Evolutionary conservation across 148 eudicot species (phyloP).

Genomic region (Chenopodium album): DNA sequence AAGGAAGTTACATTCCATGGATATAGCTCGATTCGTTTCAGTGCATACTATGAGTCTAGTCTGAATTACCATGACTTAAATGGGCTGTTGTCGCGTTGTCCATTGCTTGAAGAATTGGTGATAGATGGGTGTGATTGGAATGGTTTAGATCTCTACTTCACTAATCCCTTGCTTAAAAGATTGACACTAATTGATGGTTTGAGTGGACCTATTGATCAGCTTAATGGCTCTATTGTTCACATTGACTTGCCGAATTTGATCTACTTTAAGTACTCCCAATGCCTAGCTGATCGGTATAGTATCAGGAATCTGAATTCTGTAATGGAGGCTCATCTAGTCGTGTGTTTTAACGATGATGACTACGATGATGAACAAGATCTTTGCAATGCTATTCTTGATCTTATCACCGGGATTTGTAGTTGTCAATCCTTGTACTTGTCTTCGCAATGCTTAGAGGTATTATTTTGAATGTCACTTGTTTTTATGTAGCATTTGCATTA

Average conservation of each 20-base stretch:
- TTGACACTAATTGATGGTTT: constrained; percentile 12
- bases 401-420: constrained; percentile 11
- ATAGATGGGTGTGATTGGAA: constrained; percentile 18
- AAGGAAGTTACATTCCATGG: constrained; percentile 5
- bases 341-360: constrained; percentile 16
- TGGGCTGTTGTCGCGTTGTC: constrained; percentile 9
- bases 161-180: constrained; percentile 17
- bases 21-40: not conserved
- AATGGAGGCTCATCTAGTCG: not conserved
- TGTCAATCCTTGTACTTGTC: constrained; percentile 27
- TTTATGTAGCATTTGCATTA: not conserved
- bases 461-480: not conserved
- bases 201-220: constrained; percentile 1
- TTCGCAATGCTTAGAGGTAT: constrained; percentile 33
- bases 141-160: constrained; percentile 7
- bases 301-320: constrained; percentile 16
- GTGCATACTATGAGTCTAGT: not conserved
- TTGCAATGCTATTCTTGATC: constrained; percentile 7
- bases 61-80: not conserved
- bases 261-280: constrained; percentile 11
- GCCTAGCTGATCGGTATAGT: not conserved
- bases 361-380: constrained; percentile 10
- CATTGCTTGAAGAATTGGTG: constrained; percentile 27
- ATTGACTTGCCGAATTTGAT: constrained; percentile 18
- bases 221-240: not conserved